These are phyloP conservation scores for Poterioochromonas sp. DNA, from an alignment of 352 stramenopile genomes.

Conservation along the genomic window DNA sequence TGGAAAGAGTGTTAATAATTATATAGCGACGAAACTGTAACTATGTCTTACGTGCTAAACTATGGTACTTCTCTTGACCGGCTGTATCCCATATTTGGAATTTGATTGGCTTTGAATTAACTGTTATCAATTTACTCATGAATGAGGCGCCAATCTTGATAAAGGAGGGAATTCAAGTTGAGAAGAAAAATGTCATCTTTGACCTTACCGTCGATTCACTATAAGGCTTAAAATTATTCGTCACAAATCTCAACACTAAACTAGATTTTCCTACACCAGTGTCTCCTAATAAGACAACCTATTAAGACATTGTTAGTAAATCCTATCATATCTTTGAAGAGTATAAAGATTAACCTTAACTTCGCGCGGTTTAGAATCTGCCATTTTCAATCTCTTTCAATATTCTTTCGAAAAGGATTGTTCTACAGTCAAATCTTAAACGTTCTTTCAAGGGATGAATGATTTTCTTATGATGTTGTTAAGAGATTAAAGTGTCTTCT, in stretches of 20 bases:
- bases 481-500: no score
- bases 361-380: slow-evolving; percentile 18
- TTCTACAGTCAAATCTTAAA: no score
- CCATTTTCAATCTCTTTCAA: no score
- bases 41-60: slow-evolving; percentile 59
- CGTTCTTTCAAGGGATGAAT: no score
- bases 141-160: slow-evolving; percentile 67
- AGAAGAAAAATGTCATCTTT: background rate
- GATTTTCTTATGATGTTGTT: no score
- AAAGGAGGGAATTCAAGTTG: background rate
- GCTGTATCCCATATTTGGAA: slow-evolving; percentile 98
- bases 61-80: slow-evolving; percentile 70
- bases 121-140: slow-evolving; percentile 88
- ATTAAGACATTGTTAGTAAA: background rate
- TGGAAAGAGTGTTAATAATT: background rate
- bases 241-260: slow-evolving; percentile 89
- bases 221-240: slow-evolving; percentile 90
- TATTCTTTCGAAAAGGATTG: no score
- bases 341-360: background rate
- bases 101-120: slow-evolving; percentile 78
- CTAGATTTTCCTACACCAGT: slow-evolving; percentile 89
- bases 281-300: slow-evolving; percentile 65
- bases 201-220: slow-evolving; percentile 87
- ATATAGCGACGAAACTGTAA: background rate
- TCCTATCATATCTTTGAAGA: background rate